These are phyloP conservation scores for Entoloma clypeatum DNA, from an alignment of 1,284 basidiomycete species.

Conservation along the genomic window DNA sequence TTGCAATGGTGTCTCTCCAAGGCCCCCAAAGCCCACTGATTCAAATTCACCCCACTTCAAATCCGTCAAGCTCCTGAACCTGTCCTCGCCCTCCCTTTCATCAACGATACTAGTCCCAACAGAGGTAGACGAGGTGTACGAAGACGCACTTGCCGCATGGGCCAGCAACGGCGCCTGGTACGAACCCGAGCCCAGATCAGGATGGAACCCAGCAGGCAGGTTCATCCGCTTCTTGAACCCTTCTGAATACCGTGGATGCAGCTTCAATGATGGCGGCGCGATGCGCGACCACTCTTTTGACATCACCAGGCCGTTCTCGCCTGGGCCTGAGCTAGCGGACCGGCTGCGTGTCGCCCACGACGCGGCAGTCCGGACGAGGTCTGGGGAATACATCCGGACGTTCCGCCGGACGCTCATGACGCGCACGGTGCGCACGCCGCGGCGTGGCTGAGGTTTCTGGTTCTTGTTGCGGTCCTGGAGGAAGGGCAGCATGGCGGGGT, in stretches of 20 bases:
- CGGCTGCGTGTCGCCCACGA: constrained; percentile 56
- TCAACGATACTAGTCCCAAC: constrained; percentile 18
- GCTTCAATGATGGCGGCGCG: constrained; percentile 53
- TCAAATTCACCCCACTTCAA: constrained; percentile 89
- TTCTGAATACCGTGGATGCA: constrained; percentile 61
- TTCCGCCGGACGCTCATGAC: constrained; percentile 72
- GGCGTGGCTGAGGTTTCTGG: constrained; percentile 49
- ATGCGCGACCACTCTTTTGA: constrained; percentile 76
- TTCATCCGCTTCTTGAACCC: constrained; percentile 70
- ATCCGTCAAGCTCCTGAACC: constrained; percentile 78
- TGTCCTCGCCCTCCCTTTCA: constrained; percentile 46
- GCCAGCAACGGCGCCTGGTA: constrained; percentile 16
- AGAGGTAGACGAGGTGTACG: constrained; percentile 25
- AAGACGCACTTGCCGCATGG: constrained; percentile 25
- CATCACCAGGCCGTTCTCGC: constrained; percentile 41
- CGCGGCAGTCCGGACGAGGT: constrained; percentile 71
- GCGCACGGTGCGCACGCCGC: constrained; percentile 68
- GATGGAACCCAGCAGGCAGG: constrained; percentile 54
- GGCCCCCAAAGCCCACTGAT: constrained; percentile 67
- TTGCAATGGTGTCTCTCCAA: constrained; percentile 65
- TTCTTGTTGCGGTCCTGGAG: constrained; percentile 29
- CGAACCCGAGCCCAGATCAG: constrained; percentile 34
- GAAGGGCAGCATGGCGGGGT: constrained; percentile 56
- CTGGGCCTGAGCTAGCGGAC: constrained; percentile 17
- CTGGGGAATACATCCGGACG: constrained; percentile 78